Conservation (phyloP, 1,139 yeast genomes). For the Protomyces macrosporus region DNA sequence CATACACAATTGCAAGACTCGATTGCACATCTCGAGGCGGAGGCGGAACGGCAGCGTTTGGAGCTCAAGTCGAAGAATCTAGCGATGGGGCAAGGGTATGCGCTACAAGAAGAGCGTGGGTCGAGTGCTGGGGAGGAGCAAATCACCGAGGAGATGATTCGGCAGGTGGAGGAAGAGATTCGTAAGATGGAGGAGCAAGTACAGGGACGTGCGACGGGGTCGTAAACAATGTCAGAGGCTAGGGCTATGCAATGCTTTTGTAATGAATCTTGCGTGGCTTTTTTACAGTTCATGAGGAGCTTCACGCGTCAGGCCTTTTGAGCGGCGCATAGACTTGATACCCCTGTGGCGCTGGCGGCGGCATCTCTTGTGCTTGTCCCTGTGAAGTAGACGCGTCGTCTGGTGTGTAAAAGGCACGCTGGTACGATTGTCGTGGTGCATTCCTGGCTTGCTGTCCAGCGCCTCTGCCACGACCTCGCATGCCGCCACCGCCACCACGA, state of each 20-base stretch:
- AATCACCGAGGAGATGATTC: constrained; percentile 18
- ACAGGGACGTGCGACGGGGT: neutral
- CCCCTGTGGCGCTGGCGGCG: neutral
- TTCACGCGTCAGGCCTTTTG: neutral
- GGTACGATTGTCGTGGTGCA: neutral
- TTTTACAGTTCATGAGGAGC: too few relatives aligned
- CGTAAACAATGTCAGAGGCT: too few relatives aligned
- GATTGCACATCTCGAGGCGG: constrained; percentile 3
- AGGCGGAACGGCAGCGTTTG: constrained; percentile 8
- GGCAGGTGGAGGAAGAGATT: constrained; percentile 11
- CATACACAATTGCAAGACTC: neutral
- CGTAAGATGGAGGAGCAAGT: neutral
- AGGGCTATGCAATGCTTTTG: too few relatives aligned
- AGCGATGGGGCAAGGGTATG: neutral
- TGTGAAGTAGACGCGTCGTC: neutral
- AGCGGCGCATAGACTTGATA: neutral
- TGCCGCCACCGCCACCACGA: neutral
- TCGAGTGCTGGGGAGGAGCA: neutral
- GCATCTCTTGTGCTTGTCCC: neutral
- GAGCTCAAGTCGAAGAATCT: neutral
- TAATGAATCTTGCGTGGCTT: too few relatives aligned
- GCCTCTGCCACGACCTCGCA: neutral
- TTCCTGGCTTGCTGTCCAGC: neutral
- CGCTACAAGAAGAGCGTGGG: neutral
- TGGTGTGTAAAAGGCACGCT: neutral